phyloP scores from a whole-genome alignment of 2,329 filamentous ascomycete genomes.

The Hymenoscyphus albidus region DNA sequence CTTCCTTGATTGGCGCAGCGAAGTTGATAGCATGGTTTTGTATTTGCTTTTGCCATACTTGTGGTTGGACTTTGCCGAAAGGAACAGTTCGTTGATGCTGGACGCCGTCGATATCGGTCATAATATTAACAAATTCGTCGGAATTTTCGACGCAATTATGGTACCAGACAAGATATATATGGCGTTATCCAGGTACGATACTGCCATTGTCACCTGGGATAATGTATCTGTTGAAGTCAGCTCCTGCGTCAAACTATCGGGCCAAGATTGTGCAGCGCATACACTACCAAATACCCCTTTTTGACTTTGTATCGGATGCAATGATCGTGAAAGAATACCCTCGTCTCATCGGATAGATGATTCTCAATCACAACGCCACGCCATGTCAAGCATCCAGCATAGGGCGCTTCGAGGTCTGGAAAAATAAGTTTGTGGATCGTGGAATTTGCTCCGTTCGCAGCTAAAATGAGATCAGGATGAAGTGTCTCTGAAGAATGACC shows the following conservation, averaged over 20 bases:
- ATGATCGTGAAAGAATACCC: not conserved
- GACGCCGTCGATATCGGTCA: not conserved
- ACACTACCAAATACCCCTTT: not conserved
- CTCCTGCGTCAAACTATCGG: not conserved
- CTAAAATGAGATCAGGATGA: conserved; percentile 1
- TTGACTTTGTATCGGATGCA: not conserved
- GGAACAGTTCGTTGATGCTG: not conserved
- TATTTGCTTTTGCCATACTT: not conserved
- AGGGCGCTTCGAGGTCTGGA: not conserved
- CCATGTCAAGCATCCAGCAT: conserved; percentile 5
- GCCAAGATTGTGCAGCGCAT: not conserved
- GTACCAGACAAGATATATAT: not conserved
- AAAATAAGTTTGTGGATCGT: not conserved
- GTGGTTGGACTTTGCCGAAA: not conserved
- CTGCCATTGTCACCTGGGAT: not conserved
- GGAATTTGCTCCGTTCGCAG: conserved; percentile 5
- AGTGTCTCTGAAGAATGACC: not conserved
- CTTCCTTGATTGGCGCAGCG: not conserved
- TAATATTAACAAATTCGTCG: not conserved
- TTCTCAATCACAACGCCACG: not conserved
- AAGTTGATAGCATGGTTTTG: not conserved
- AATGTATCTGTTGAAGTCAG: not conserved
- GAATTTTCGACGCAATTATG: not conserved
- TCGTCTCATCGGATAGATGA: not conserved
- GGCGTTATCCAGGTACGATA: not conserved